A percentile compares a stretch with the other conserved stretches of the same genome.
Conservation (phyloP, 805 yeast genomes). For the Wickerhamiella lipophila region DNA sequence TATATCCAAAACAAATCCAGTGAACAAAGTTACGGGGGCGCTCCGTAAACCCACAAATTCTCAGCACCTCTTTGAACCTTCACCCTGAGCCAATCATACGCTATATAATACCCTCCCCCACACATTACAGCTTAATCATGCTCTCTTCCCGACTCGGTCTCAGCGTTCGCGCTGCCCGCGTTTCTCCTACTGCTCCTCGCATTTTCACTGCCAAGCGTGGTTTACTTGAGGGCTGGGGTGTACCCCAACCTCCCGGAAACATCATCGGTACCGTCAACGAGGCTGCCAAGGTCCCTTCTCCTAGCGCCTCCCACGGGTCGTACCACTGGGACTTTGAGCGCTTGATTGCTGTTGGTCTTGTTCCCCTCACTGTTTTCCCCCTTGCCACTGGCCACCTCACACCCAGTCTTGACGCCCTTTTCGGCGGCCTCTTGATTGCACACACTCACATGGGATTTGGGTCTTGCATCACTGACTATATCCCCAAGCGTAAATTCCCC, state of each 20-base stretch:
- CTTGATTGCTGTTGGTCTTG: constrained; percentile 49
- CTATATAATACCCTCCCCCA: neutral
- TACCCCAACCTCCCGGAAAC: constrained; percentile 79
- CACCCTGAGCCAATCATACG: constrained; percentile 8
- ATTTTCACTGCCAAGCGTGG: constrained; percentile 14
- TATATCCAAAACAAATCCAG: no score
- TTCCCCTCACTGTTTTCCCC: constrained; percentile 69
- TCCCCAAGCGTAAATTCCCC: constrained; percentile 79
- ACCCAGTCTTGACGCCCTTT: constrained; percentile 58
- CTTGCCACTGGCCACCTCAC: constrained; percentile 59
- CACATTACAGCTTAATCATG: constrained; percentile 6
- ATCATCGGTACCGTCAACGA: constrained; percentile 91
- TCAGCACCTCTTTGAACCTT: neutral
- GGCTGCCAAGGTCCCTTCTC: constrained; percentile 55
- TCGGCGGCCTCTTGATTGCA: constrained; percentile 51
- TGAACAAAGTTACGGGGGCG: no score
- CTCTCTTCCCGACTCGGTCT: constrained; percentile 11
- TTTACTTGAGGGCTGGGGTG: constrained; percentile 26
- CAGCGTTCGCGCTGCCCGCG: constrained; percentile 3
- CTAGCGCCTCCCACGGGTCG: constrained; percentile 62
- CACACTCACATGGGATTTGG: constrained; percentile 82
- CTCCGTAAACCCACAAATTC: no score
- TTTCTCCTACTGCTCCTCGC: constrained; percentile 8
- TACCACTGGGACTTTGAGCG: constrained; percentile 92
- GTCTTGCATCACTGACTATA: constrained; percentile 85